phyloP scores from a whole-genome alignment of 208 protist species.

The Leishmania guyanensis region DNA sequence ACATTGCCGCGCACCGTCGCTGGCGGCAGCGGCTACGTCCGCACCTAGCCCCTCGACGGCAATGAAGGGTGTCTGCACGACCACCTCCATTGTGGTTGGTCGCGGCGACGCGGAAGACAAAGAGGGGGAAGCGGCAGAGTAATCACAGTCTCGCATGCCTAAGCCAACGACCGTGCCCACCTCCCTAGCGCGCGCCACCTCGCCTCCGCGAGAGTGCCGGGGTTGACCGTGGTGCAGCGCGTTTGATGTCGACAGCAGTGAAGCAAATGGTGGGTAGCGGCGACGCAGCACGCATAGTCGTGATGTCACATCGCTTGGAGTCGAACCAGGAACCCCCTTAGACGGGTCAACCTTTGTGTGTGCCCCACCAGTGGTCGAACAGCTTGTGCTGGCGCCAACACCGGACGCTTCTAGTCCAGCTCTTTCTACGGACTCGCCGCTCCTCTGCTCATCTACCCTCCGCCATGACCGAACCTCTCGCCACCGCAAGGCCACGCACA shows the following conservation, averaged over 20 bases:
- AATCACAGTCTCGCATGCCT: neutral
- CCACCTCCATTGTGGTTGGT: conserved; percentile 8
- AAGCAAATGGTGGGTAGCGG: neutral
- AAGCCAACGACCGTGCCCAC: neutral
- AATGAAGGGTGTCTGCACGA: conserved; percentile 20
- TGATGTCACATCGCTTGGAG: conserved; percentile 4
- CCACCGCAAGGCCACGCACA: conserved; percentile 31
- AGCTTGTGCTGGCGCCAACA: no score
- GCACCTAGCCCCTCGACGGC: conserved; percentile 16
- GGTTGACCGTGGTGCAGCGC: neutral
- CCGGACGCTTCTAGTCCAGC: neutral
- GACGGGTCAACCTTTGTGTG: neutral
- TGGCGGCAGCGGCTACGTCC: neutral
- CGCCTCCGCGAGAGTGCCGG: neutral
- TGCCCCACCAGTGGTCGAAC: neutral
- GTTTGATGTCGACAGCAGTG: neutral
- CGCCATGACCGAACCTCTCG: conserved; percentile 17
- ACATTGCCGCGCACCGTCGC: neutral
- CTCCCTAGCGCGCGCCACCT: neutral
- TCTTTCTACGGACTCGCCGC: neutral
- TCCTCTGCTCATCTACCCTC: neutral
- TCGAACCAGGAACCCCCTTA: neutral
- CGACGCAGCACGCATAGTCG: conserved; percentile 29
- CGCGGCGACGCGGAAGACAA: neutral
- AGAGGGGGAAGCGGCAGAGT: neutral